Evolutionary conservation across 2,329 filamentous ascomycete species (phyloP).

Genomic region (Sporothrix luriei): DNA sequence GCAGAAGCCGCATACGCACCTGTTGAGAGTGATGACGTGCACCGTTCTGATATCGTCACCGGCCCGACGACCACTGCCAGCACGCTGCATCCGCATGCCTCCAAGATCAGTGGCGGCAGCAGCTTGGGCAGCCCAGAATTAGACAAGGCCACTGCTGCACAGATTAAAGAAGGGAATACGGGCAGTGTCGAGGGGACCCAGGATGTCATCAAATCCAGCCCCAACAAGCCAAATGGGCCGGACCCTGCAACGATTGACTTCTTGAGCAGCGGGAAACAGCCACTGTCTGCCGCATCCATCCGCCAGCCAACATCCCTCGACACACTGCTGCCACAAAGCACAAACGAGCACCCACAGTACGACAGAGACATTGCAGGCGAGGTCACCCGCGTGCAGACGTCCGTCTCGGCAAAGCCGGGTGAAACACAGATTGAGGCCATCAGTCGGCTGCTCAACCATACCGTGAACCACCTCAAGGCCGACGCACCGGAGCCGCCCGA

Average conservation of each 20-base stretch:
- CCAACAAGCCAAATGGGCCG: slow-evolving; percentile 33
- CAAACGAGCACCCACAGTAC: slow-evolving; percentile 62
- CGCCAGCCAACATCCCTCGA: slow-evolving; percentile 34
- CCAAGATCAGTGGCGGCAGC: background rate
- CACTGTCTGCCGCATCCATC: slow-evolving; percentile 36
- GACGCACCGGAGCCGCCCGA: slow-evolving; percentile 58
- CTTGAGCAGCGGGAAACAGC: slow-evolving; percentile 38
- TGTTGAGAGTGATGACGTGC: slow-evolving; percentile 28
- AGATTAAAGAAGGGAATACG: slow-evolving; percentile 4
- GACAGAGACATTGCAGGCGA: slow-evolving; percentile 64
- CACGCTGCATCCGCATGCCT: slow-evolving; percentile 33
- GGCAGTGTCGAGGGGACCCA: slow-evolving; percentile 1
- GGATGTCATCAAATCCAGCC: background rate
- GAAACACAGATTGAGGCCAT: slow-evolving; percentile 62
- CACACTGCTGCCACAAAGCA: slow-evolving; percentile 56
- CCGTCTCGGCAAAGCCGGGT: slow-evolving; percentile 53
- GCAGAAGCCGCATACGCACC: background rate
- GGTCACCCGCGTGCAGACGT: slow-evolving; percentile 62
- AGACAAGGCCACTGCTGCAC: background rate
- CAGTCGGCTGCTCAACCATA: slow-evolving; percentile 67
- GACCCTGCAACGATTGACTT: slow-evolving; percentile 37
- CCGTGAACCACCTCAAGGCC: slow-evolving; percentile 54
- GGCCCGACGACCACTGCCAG: slow-evolving; percentile 38
- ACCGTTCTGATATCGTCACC: slow-evolving; percentile 34
- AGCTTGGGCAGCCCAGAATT: background rate